Percentiles rank a stretch among this genome's conserved stretches.
These are phyloP conservation scores for Inga laurina DNA, from an alignment of 306 rosid species.

Conservation along the genomic window DNA sequence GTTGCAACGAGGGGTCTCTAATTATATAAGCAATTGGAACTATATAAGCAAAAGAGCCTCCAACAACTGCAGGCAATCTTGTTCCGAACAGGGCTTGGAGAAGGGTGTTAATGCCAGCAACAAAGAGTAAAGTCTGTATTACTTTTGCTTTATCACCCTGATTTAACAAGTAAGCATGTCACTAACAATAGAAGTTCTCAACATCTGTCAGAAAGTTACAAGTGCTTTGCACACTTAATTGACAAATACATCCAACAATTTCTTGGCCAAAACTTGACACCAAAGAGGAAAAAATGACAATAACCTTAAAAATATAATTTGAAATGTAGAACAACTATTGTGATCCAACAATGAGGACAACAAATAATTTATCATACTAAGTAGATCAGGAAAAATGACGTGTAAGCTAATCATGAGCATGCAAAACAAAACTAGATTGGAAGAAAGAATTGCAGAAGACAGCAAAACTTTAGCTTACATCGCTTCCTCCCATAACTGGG, in stretches of 20 bases:
- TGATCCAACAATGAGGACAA: not conserved
- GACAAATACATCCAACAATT: not conserved
- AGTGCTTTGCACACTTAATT: not conserved
- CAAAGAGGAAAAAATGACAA: not conserved
- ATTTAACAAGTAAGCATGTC: slow-evolving; percentile 33
- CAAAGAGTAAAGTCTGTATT: slow-evolving; percentile 91
- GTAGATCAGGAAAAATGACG: not conserved
- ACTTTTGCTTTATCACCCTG: slow-evolving; percentile 96
- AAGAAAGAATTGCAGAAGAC: not conserved
- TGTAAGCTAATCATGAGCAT: not conserved
- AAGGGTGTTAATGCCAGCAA: slow-evolving; percentile 92
- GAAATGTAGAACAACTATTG: not conserved
- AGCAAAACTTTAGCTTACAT: slow-evolving; percentile 53
- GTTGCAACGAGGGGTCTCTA: slow-evolving; percentile 68
- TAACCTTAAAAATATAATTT: not conserved
- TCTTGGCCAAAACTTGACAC: not conserved
- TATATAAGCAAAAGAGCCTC: slow-evolving; percentile 92
- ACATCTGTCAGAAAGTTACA: not conserved
- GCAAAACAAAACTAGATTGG: not conserved
- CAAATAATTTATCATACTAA: not conserved
- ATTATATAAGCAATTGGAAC: slow-evolving; percentile 81
- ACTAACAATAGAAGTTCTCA: not conserved
- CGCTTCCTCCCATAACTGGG: slow-evolving; percentile 92
- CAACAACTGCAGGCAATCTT: slow-evolving; percentile 91
- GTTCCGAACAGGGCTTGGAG: slow-evolving; percentile 98